A percentile compares a stretch with the other conserved stretches of the same genome.
Evolutionary conservation across 148 eudicot genomes (phyloP).

Genomic region (Arbutus unedo): DNA sequence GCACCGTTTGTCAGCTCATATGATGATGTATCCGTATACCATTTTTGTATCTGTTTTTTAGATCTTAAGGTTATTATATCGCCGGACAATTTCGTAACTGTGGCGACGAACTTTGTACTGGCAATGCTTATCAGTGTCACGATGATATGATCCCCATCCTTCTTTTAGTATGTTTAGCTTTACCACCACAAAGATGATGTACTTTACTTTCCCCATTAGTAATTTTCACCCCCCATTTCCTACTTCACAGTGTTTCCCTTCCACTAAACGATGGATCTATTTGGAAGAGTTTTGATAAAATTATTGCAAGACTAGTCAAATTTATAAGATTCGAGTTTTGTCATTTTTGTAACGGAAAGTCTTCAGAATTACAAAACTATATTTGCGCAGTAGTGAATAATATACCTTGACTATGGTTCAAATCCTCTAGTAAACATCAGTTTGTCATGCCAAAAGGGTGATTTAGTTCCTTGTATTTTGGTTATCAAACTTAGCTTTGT

Average conservation of each 20-base stretch:
- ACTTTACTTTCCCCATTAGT: not conserved
- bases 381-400: not conserved
- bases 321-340: not conserved
- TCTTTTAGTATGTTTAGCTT: not conserved
- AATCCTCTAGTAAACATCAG: not conserved
- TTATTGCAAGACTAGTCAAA: not conserved
- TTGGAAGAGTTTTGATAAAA: not conserved
- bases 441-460: not conserved
- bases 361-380: not conserved
- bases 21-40: not conserved
- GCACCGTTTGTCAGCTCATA: not conserved
- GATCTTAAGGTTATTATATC: not conserved
- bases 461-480: not conserved
- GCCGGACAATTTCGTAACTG: not conserved
- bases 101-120: not conserved
- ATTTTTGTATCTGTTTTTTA: not conserved
- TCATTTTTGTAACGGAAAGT: not conserved
- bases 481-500: not conserved
- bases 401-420: not conserved
- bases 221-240: not conserved
- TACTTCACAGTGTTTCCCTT: not conserved
- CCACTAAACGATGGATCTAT: conserved; percentile 6
- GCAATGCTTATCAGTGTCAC: not conserved
- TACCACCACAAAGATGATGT: not conserved
- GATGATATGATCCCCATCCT: not conserved